A percentile compares a stretch with the other conserved stretches of the same genome.
Conservation (phyloP, 352 stramenopile genomes). For the Pythium scleroteichum region DNA sequence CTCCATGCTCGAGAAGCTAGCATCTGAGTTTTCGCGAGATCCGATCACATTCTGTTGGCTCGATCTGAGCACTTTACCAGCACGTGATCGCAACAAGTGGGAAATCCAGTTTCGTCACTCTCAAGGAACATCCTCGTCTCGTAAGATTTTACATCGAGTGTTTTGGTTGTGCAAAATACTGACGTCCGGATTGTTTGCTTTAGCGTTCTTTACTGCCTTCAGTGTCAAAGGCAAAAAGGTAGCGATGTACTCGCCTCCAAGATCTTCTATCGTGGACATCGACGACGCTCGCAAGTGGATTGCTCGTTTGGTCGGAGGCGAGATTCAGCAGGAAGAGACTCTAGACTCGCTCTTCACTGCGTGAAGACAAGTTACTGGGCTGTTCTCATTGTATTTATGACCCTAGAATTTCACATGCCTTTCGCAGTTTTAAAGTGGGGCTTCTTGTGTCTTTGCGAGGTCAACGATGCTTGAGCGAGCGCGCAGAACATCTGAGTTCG, state of each 20-base stretch:
- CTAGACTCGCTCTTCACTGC: constrained; percentile 37
- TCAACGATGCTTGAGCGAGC: constrained; percentile 6
- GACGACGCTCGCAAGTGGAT: constrained; percentile 65
- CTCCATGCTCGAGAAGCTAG: constrained; percentile 58
- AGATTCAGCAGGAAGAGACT: constrained; percentile 50
- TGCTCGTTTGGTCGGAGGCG: constrained; percentile 54
- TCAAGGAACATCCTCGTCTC: constrained; percentile 9
- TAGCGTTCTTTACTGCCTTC: constrained; percentile 61
- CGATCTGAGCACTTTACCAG: constrained; percentile 39
- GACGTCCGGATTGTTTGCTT: background rate
- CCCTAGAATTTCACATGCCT: too few relatives aligned
- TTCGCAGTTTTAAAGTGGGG: constrained; percentile 2
- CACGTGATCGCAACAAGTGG: constrained; percentile 45
- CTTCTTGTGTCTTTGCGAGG: constrained; percentile 9
- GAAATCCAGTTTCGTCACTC: constrained; percentile 39
- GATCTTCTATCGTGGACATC: constrained; percentile 19
- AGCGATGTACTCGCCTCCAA: constrained; percentile 30
- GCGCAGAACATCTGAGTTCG: background rate
- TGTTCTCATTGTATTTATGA: constrained; percentile 29
- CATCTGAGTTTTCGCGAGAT: constrained; percentile 67
- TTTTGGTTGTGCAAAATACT: too few relatives aligned
- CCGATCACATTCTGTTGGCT: constrained; percentile 81
- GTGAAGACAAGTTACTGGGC: background rate
- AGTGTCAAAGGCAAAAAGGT: constrained; percentile 73
- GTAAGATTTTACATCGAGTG: too few relatives aligned